Evolutionary conservation across 106 monocot species (phyloP).

Genomic region (Platanthera guangdongensis): DNA sequence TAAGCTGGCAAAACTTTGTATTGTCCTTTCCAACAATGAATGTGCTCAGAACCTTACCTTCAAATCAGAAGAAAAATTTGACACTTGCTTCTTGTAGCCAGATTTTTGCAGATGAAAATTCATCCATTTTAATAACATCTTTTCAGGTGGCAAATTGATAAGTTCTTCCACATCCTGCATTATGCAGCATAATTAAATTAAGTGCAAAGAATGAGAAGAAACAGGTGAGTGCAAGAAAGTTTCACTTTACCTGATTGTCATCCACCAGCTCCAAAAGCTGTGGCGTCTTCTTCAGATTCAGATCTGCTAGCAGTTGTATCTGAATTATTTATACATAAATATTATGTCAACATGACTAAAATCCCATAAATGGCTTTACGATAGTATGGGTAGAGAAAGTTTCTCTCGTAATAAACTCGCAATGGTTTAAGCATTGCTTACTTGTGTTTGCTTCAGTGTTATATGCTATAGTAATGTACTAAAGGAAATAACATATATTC

Average conservation of each 20-base stretch:
- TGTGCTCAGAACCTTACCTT: conserved; percentile 26
- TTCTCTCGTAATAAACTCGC: not conserved
- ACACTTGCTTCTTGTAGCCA: conserved; percentile 61
- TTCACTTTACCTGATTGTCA: conserved; percentile 44
- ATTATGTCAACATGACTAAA: not conserved
- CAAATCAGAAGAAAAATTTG: conserved; percentile 62
- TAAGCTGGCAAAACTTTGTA: not conserved
- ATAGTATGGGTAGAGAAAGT: not conserved
- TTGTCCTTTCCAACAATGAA: not conserved
- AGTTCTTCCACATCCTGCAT: conserved; percentile 61
- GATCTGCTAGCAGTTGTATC: conserved; percentile 98
- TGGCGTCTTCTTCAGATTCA: conserved; percentile 92
- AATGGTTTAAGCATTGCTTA: not conserved
- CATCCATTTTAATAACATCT: conserved; percentile 67
- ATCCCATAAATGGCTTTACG: not conserved
- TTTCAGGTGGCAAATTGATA: conserved; percentile 58
- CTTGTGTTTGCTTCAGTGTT: not conserved
- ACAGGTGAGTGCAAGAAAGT: not conserved
- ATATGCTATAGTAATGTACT: not conserved
- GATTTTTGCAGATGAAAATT: conserved; percentile 75
- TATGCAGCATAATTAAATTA: not conserved
- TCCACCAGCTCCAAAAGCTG: conserved; percentile 86
- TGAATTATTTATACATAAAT: conserved; percentile 14
- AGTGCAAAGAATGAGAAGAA: not conserved
- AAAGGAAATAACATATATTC: not conserved